These are phyloP conservation scores for Puccinia horiana DNA, from an alignment of 1,284 basidiomycete genomes.

Conservation along the genomic window DNA sequence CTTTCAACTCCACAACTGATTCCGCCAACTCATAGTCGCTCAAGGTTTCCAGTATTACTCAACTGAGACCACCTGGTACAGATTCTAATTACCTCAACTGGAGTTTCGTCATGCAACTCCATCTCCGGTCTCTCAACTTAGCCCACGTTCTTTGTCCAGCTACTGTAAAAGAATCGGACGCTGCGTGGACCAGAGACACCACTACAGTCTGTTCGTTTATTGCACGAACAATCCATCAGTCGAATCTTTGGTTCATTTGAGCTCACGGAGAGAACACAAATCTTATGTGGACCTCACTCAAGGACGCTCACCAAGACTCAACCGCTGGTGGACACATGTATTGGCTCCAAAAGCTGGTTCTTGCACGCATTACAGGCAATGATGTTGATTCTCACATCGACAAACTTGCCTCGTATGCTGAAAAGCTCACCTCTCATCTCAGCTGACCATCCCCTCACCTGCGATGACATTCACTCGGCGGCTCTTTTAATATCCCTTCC, in stretches of 20 bases:
- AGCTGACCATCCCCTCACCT: neutral
- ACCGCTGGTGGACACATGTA: neutral
- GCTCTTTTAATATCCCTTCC: neutral
- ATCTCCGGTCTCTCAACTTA: neutral
- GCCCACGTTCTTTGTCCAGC: neutral
- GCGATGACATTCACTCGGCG: neutral
- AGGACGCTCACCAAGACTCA: neutral
- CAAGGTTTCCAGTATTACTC: neutral
- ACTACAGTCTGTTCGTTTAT: neutral
- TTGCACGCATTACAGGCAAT: neutral
- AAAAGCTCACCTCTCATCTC: neutral
- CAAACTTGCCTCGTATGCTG: neutral
- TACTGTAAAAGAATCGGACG: neutral
- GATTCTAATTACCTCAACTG: slow-evolving; percentile 23
- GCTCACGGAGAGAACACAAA: neutral
- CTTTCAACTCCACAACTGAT: neutral
- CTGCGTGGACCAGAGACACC: neutral
- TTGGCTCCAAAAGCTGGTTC: neutral
- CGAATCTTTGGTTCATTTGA: neutral
- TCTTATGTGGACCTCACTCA: neutral
- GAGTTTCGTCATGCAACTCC: neutral
- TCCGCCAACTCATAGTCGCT: neutral
- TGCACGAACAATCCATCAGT: neutral
- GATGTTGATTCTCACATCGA: neutral
- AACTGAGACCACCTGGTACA: neutral